Conservation (phyloP, 1,139 yeast species). For the Yamadazyma dushanensis region DNA sequence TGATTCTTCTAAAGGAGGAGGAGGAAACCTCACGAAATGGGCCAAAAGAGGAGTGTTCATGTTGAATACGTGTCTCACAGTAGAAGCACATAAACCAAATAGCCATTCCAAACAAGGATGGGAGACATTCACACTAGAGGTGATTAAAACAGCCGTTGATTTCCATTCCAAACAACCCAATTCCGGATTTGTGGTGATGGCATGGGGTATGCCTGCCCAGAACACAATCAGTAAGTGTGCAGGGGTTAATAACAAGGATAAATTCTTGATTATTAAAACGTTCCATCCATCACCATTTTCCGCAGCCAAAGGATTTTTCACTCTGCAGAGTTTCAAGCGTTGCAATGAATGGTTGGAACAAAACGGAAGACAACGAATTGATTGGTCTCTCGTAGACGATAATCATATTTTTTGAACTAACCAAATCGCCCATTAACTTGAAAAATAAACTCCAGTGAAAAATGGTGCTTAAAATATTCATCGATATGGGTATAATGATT, state of each 20-base stretch:
- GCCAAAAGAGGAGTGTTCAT: slow-evolving; percentile 84
- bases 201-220: slow-evolving; percentile 96
- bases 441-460: background rate
- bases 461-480: background rate
- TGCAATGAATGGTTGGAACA: slow-evolving; percentile 73
- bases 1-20: slow-evolving; percentile 40
- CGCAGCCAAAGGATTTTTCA: slow-evolving; percentile 82
- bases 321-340: slow-evolving; percentile 64
- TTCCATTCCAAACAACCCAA: slow-evolving; percentile 25
- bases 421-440: background rate
- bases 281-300: slow-evolving; percentile 97
- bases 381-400: slow-evolving; percentile 56
- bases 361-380: slow-evolving; percentile 51
- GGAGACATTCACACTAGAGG: slow-evolving; percentile 85
- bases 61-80: slow-evolving; percentile 88
- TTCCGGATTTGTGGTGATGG: slow-evolving; percentile 72
- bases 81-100: slow-evolving; percentile 89
- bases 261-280: slow-evolving; percentile 57
- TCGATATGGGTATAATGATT: slow-evolving; percentile 1
- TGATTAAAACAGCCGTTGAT: slow-evolving; percentile 49
- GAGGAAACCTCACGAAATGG: slow-evolving; percentile 82
- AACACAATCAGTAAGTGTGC: slow-evolving; percentile 54
- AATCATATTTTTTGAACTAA: slow-evolving; percentile 19
- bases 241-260: slow-evolving; percentile 16
- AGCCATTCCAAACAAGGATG: slow-evolving; percentile 92